These are phyloP conservation scores for Macrophomina pseudophaseolina DNA, from an alignment of 2,329 filamentous ascomycete species.

Conservation along the genomic window DNA sequence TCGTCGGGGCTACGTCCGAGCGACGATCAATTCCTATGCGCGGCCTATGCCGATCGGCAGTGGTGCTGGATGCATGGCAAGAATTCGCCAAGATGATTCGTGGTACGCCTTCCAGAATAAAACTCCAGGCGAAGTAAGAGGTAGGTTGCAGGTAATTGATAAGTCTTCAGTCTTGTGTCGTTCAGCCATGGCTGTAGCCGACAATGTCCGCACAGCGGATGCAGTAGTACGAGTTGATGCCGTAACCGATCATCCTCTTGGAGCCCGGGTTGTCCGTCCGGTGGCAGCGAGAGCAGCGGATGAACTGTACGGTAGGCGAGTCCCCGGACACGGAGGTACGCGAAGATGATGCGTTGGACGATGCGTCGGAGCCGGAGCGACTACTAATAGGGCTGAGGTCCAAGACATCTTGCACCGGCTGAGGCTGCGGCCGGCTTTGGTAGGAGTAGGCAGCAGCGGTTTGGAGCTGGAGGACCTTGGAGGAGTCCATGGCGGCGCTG, in stretches of 20 bases:
- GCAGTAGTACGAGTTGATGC: conserved; percentile 49
- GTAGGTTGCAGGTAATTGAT: not conserved
- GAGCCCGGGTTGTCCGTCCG: conserved; percentile 20
- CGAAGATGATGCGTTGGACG: conserved; percentile 16
- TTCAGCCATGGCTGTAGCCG: conserved; percentile 45
- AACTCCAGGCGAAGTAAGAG: not conserved
- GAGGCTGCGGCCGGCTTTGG: conserved; percentile 33
- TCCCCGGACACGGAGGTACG: conserved; percentile 12
- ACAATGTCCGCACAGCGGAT: conserved; percentile 46
- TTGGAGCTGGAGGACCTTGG: conserved; percentile 46
- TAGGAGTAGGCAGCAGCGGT: conserved; percentile 41
- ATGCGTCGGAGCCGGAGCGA: not conserved
- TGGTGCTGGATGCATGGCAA: not conserved
- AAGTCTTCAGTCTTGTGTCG: not conserved
- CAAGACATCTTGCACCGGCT: conserved; percentile 30
- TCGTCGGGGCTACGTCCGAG: conserved; percentile 9
- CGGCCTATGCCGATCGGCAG: not conserved
- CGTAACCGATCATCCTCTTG: conserved; percentile 43
- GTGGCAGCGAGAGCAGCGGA: conserved; percentile 32
- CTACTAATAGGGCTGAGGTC: conserved; percentile 25
- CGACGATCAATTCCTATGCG: conserved; percentile 14
- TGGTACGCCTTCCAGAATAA: not conserved
- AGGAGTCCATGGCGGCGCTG: conserved; percentile 36
- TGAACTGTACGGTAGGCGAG: conserved; percentile 19
- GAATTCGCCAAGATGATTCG: not conserved